Conservation (phyloP, 164 flowering plant genomes). For the Cinnamomum chago region DNA sequence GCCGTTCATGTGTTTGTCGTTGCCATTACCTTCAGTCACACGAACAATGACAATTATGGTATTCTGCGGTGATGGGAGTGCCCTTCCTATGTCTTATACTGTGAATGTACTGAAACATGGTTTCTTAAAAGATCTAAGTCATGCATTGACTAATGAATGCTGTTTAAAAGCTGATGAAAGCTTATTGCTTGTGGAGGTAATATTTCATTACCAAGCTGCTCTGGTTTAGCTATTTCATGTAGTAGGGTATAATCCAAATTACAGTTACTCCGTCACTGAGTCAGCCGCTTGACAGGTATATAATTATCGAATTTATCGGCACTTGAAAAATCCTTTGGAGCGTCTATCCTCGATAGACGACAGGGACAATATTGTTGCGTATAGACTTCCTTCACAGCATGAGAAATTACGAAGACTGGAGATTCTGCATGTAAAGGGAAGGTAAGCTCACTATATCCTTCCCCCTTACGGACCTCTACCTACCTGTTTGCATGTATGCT, state of each 20-base stretch:
- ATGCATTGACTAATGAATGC: constrained; percentile 60
- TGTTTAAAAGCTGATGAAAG: constrained; percentile 59
- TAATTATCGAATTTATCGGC: constrained; percentile 64
- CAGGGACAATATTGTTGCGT: constrained; percentile 74
- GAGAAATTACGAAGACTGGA: constrained; percentile 23
- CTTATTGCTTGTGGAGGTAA: constrained; percentile 75
- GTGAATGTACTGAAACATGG: constrained; percentile 69
- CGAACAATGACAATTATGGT: constrained; percentile 82
- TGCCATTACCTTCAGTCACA: constrained; percentile 76
- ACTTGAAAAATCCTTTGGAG: constrained; percentile 80
- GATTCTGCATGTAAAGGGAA: constrained; percentile 64
- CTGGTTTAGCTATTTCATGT: not conserved
- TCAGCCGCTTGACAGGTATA: constrained; percentile 48
- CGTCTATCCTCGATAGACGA: constrained; percentile 82
- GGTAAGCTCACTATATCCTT: constrained; percentile 43
- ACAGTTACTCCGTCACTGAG: too few relatives aligned
- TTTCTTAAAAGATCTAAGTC: constrained; percentile 62
- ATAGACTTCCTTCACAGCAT: constrained; percentile 54
- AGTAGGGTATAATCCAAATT: too few relatives aligned
- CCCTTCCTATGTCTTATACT: constrained; percentile 47
- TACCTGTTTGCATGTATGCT: too few relatives aligned
- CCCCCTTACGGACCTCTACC: too few relatives aligned
- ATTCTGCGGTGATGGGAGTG: constrained; percentile 53
- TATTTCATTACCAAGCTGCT: not conserved
- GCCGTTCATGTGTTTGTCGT: constrained; percentile 92